Percentiles rank a stretch among this genome's conserved stretches.
Conservation (phyloP, 176 grass and related monocot species). For the Carex pumila region DNA sequence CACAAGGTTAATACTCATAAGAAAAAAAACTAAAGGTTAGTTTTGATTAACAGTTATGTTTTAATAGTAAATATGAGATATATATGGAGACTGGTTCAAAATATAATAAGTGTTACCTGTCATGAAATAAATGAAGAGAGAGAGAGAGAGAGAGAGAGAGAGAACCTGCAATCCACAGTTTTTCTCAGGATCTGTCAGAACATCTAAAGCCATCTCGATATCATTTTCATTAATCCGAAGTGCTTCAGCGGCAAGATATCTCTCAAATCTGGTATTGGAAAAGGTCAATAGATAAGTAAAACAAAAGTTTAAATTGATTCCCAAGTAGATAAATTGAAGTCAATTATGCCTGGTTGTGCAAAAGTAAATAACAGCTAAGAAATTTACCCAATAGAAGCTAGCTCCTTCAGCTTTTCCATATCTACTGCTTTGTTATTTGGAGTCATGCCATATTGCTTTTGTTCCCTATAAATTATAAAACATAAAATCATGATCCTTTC, state of each 20-base stretch:
- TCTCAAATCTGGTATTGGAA: slow-evolving; percentile 52
- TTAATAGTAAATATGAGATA: neutral
- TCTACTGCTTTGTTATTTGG: slow-evolving; percentile 70
- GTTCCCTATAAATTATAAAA: slow-evolving; percentile 29
- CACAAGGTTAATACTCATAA: neutral
- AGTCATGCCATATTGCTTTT: slow-evolving; percentile 70
- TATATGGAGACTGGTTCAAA: neutral
- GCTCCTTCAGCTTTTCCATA: slow-evolving; percentile 64
- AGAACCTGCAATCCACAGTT: slow-evolving; percentile 72
- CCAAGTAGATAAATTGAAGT: neutral
- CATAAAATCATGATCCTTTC: neutral
- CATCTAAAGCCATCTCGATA: slow-evolving; percentile 65
- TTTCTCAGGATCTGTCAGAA: slow-evolving; percentile 84
- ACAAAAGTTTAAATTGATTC: neutral
- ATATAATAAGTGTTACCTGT: neutral
- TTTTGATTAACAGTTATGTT: neutral
- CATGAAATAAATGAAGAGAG: neutral
- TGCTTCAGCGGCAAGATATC: slow-evolving; percentile 74
- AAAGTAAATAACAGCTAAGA: neutral
- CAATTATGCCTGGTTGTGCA: neutral
- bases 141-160: neutral
- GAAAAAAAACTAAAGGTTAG: neutral
- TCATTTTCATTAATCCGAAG: slow-evolving; percentile 87
- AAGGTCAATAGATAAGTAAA: neutral
- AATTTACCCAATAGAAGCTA: slow-evolving; percentile 73